Evolutionary conservation across 2,329 filamentous ascomycete genomes (phyloP).

Genomic region (Exophiala aquamarina): DNA sequence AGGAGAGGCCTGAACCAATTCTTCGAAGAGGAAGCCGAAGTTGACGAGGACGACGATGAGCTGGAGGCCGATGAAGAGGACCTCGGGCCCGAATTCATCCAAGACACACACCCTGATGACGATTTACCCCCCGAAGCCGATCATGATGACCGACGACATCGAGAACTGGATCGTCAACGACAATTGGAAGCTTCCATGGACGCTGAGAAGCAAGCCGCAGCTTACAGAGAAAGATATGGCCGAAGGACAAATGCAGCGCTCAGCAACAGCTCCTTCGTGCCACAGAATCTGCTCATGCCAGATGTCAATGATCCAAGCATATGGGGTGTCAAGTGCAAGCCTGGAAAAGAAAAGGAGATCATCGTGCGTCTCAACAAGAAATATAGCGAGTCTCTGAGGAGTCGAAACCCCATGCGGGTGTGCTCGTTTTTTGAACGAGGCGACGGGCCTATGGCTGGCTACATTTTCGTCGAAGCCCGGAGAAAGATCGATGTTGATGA

Average conservation of each 20-base stretch:
- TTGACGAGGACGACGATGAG: slow-evolving; percentile 89
- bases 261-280: slow-evolving; percentile 73
- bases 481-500: slow-evolving; percentile 81
- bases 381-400: slow-evolving; percentile 74
- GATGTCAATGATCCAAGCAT: slow-evolving; percentile 95
- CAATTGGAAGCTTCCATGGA: slow-evolving; percentile 86
- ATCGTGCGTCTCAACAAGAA: slow-evolving; percentile 86
- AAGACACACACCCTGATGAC: slow-evolving; percentile 88
- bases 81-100: slow-evolving; percentile 80
- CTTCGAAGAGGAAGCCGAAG: slow-evolving; percentile 97
- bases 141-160: slow-evolving; percentile 86
- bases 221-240: slow-evolving; percentile 84
- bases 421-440: slow-evolving; percentile 91
- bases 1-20: slow-evolving; percentile 77
- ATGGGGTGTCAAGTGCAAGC: slow-evolving; percentile 89
- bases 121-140: slow-evolving; percentile 72
- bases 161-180: slow-evolving; percentile 88
- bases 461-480: slow-evolving; percentile 91
- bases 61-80: slow-evolving; percentile 88
- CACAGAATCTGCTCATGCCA: slow-evolving; percentile 82
- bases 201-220: slow-evolving; percentile 87
- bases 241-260: slow-evolving; percentile 65
- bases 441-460: slow-evolving; percentile 78
- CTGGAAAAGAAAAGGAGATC: slow-evolving; percentile 92
- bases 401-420: slow-evolving; percentile 78